Evolutionary conservation across 1,284 basidiomycete genomes (phyloP).

Genomic region (Leccinum variabile): DNA sequence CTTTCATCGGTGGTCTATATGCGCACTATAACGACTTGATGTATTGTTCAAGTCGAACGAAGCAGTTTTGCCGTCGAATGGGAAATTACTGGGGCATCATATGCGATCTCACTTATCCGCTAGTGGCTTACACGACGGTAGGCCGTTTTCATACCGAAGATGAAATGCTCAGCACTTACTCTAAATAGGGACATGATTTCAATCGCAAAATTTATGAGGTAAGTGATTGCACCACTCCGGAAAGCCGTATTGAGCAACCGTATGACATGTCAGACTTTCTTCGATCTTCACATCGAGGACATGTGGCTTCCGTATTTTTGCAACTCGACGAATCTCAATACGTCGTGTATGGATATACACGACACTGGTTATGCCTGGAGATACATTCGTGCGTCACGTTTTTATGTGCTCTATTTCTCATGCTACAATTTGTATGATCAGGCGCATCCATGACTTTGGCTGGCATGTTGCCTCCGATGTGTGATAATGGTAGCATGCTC

Average conservation of each 20-base stretch:
- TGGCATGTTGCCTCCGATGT: constrained; percentile 91
- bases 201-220: constrained; percentile 84
- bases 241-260: background rate
- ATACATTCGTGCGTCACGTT: constrained; percentile 65
- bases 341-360: constrained; percentile 96
- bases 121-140: constrained; percentile 97
- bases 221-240: constrained; percentile 6
- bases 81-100: constrained; percentile 92
- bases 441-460: constrained; percentile 98
- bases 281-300: constrained; percentile 95
- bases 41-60: constrained; percentile 83
- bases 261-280: constrained; percentile 64
- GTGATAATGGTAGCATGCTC: constrained; percentile 92
- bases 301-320: constrained; percentile 99
- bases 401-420: background rate
- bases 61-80: constrained; percentile 91
- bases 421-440: constrained; percentile 22
- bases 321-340: constrained; percentile 98
- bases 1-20: constrained; percentile 95
- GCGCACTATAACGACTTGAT: constrained; percentile 92
- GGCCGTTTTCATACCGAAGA: constrained; percentile 33
- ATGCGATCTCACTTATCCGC: constrained; percentile 95
- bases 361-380: constrained; percentile 95
- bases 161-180: constrained; percentile 14
- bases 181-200: constrained; percentile 82